Base-by-base conservation (phyloP, 768 basidiomycete genomes). In the Tricholoma bakamatsutake region DNA sequence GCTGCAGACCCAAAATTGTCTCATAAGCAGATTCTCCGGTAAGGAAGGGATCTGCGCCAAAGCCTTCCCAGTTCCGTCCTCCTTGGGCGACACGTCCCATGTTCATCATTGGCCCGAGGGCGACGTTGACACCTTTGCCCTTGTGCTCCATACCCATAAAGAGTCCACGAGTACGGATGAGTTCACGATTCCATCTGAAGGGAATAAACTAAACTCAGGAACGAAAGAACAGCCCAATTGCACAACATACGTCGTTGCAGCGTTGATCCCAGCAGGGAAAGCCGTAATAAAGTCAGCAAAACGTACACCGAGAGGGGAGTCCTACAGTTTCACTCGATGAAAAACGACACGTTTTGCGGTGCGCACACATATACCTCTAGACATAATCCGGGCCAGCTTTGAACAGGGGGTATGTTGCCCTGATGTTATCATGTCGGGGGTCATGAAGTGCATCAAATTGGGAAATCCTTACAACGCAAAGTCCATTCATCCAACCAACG, bases 31-130 rank as follows among this genome's bases (percentile, higher is more conserved):
- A 75, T 64, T 90, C 91, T 11, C 94, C 92, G n/a, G 81, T 63
- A 13, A 96, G 73, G 72, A 83, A 96, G 0, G 94, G 94, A 67
- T 97, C 94, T 9, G 81, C 91, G 30, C 93, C 93, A 56, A 93
- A 94, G n/a, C 91, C 92, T 76, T 96, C 94, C 90, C 92, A 96
- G 69, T 94, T 93, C 28, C 94, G 77, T 15, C 94, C 94, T 6
- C 88, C 91, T 59, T 81, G 76, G 2, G 88, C 84, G 17, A 86
- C 70, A 15, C 90, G 82, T 1, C 87, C 89, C 75, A 95, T 81
- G 66, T 94, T 93, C 84, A 91, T 93, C 87, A 90, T 90, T 0
- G 91, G 80, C 1, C 81, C 81, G 6, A 95, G 78, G 9, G 84
- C 87, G 49, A 95, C 73, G 62, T 97, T 82, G 46, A 90, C 84